Conservation (phyloP, 768 basidiomycete species). For the Lentinula edodes region DNA sequence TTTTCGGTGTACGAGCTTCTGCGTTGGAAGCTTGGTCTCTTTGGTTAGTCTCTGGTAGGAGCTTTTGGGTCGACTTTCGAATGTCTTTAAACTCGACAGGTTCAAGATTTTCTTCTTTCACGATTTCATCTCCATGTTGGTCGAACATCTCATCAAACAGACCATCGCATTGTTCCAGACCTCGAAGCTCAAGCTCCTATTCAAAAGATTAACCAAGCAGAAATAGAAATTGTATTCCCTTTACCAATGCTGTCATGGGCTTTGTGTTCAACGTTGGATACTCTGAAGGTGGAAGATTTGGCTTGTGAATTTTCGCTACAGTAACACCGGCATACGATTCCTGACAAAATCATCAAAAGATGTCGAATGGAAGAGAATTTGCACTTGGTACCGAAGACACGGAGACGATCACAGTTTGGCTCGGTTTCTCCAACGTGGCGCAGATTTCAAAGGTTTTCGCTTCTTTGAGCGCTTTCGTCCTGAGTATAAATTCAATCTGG, state of each 20-base stretch:
- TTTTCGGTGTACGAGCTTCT: conserved; percentile 20
- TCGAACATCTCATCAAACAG: conserved; percentile 59
- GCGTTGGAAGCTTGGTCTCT: not conserved
- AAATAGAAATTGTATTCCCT: conserved; percentile 7
- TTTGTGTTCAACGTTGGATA: conserved; percentile 72
- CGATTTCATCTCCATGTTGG: conserved; percentile 26
- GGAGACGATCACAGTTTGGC: conserved; percentile 58
- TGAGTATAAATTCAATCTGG: conserved; percentile 20
- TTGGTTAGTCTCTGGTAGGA: conserved; percentile 1
- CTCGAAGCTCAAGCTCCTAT: conserved; percentile 62
- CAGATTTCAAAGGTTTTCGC: conserved; percentile 55
- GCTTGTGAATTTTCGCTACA: conserved; percentile 49
- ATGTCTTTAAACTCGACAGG: conserved; percentile 26
- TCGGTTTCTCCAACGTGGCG: conserved; percentile 64
- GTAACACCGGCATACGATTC: conserved; percentile 71
- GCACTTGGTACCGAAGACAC: conserved; percentile 51
- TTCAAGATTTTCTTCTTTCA: conserved; percentile 15
- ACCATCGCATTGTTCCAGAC: conserved; percentile 62
- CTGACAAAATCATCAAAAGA: conserved; percentile 29
- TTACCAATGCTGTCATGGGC: conserved; percentile 56
- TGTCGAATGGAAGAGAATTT: conserved; percentile 1
- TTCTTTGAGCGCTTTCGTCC: conserved; percentile 62
- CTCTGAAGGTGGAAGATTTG: conserved; percentile 42
- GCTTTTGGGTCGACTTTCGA: conserved; percentile 18
- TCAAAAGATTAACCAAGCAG: not conserved